Base-by-base conservation (phyloP, 108 stramenopile genomes). In the Mayamaea pseudoterrestris region DNA sequence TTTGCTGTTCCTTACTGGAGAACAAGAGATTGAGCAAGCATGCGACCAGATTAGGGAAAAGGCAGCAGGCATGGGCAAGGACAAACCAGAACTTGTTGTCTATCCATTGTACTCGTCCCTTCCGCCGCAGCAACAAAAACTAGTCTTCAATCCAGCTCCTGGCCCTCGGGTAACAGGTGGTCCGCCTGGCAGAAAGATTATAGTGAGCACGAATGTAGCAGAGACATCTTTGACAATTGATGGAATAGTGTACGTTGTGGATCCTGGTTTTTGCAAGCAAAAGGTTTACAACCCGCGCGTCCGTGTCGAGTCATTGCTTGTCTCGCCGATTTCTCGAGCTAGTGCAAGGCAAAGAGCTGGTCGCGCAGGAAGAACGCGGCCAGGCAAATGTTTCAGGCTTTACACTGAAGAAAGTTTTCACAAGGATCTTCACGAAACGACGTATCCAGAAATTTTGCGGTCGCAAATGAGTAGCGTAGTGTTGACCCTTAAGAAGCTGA, bases 201-300 rank as follows among this genome's bases (percentile, higher is more conserved):
- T 99, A 26, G 94, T 99, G 24, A 76, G 74, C 22, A 98, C 99
- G 27, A 99, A 99, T 66, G 81, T 98, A 39, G 97, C 98, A 5
- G 98, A 99, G 57, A 99, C 99, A 24, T 94, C 93, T 26, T 61
- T 99, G 32, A 99, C 99, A 2, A 98, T 99, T 63, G 99, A 98
- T 69, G 98, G 99, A 26, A 94, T 98, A 32, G 97, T 99, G 5
- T 99, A 97, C 60, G 98, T 99, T 28, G 94, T 99, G 21, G 98
- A 99, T 63, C 96, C 98, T 8, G 97, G 98, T 23, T 98, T 99
- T 47, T 84, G 79, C 34, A 99, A 98, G 67, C 98, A 99, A 72
- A 99, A 99, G 74, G 94, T 99, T 7, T 99, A 95, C 83, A 99
- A 99, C 65, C 98, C 98, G 5, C 73, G 97, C 9, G 90, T 96